A percentile compares a stretch with the other conserved stretches of the same genome.
phyloP scores from a whole-genome alignment of 2,329 filamentous ascomycete species.

The Exophiala phaeomuriformis region DNA sequence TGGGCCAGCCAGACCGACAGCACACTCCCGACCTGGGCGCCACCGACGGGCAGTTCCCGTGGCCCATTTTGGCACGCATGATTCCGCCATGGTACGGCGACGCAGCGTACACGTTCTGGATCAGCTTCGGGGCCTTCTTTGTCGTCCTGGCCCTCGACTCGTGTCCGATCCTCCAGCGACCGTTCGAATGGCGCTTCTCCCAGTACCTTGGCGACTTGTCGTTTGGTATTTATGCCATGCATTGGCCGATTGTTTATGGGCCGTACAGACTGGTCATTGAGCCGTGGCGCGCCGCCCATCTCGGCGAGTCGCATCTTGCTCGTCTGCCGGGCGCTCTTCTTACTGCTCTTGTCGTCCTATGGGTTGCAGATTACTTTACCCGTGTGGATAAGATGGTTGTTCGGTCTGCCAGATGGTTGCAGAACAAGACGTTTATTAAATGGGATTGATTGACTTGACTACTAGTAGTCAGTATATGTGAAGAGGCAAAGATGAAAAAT shows the following conservation, averaged over 20 bases:
- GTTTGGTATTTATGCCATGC: conserved; percentile 43
- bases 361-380: conserved; percentile 12
- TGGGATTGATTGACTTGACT: conserved; percentile 1
- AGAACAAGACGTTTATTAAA: conserved; percentile 9
- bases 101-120: conserved; percentile 38
- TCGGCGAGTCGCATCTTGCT: conserved; percentile 6
- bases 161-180: conserved; percentile 35
- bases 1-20: conserved; percentile 10
- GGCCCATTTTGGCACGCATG: conserved; percentile 34
- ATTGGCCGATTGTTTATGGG: conserved; percentile 22
- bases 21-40: neutral
- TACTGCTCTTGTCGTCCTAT: conserved; percentile 3
- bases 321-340: neutral
- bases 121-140: conserved; percentile 36
- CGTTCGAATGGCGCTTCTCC: conserved; percentile 38
- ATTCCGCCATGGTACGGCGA: conserved; percentile 36
- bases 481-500: no score
- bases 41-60: conserved; percentile 18
- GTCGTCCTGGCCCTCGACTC: conserved; percentile 39
- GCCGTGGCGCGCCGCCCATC: neutral
- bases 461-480: no score
- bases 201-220: conserved; percentile 43
- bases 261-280: conserved; percentile 3
- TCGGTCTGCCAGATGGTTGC: conserved; percentile 6
- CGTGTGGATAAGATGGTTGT: conserved; percentile 9